phyloP scores from a whole-genome alignment of 768 basidiomycete genomes.

The Collybia sp. region DNA sequence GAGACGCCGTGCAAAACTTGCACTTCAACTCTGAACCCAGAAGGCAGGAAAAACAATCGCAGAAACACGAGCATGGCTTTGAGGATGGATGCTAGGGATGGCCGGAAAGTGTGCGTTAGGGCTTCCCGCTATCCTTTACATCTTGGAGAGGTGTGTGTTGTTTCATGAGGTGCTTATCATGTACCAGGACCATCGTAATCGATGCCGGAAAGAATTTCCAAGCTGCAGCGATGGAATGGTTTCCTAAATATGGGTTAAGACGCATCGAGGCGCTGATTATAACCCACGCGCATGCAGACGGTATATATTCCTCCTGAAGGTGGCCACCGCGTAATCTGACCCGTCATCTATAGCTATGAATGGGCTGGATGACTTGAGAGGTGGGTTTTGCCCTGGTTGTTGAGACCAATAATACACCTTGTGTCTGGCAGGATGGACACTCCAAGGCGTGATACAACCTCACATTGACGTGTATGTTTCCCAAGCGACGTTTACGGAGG shows the following conservation, averaged over 20 bases:
- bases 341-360: constrained; percentile 58
- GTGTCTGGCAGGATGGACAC: constrained; percentile 60
- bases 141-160: neutral
- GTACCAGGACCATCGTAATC: constrained; percentile 65
- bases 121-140: neutral
- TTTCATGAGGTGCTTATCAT: constrained; percentile 1
- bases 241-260: constrained; percentile 69
- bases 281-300: constrained; percentile 88
- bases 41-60: constrained; percentile 79
- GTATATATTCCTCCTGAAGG: constrained; percentile 17
- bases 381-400: constrained; percentile 28
- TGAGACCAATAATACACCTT: constrained; percentile 2
- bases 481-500: constrained; percentile 56
- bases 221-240: constrained; percentile 40
- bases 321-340: constrained; percentile 1
- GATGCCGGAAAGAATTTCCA: constrained; percentile 87
- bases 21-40: constrained; percentile 57
- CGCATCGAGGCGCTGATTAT: constrained; percentile 57
- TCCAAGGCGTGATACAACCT: constrained; percentile 55
- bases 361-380: constrained; percentile 85
- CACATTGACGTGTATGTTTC: constrained; percentile 76
- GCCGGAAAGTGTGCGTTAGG: constrained; percentile 45
- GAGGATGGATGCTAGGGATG: constrained; percentile 37
- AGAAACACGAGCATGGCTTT: constrained; percentile 79
- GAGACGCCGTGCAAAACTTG: constrained; percentile 55